Percentiles rank a stretch among this genome's conserved stretches.
phyloP scores from a whole-genome alignment of 306 rosid genomes.

The Cucurbita argyrosperma region DNA sequence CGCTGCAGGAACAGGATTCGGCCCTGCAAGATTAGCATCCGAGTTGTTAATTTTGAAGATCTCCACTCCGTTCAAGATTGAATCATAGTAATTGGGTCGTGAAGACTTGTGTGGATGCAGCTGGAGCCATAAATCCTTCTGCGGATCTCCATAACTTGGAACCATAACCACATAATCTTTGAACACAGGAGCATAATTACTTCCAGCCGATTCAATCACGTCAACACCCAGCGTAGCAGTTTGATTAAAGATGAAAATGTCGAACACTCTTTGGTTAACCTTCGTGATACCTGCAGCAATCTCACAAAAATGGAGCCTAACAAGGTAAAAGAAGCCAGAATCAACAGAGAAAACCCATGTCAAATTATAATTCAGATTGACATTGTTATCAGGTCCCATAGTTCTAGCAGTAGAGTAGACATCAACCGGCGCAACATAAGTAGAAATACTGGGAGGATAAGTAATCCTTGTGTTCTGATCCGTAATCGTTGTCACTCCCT shows the following conservation, averaged over 20 bases:
- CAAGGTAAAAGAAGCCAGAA: slow-evolving; percentile 67
- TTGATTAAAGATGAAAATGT: slow-evolving; percentile 48
- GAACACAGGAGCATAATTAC: slow-evolving; percentile 35
- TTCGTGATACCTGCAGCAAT: slow-evolving; percentile 19
- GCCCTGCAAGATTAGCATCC: slow-evolving; percentile 57
- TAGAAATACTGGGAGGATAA: slow-evolving; percentile 28
- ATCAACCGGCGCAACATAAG: slow-evolving; percentile 48
- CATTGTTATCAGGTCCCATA: slow-evolving; percentile 44
- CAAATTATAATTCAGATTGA: slow-evolving; percentile 61
- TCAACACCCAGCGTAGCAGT: slow-evolving; percentile 41
- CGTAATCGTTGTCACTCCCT: slow-evolving; percentile 41
- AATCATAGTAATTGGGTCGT: slow-evolving; percentile 25
- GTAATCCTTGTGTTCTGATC: slow-evolving; percentile 32
- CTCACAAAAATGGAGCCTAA: slow-evolving; percentile 90
- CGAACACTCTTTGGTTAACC: slow-evolving; percentile 46
- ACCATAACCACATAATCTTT: slow-evolving; percentile 48
- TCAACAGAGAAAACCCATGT: slow-evolving; percentile 71
- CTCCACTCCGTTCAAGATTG: slow-evolving; percentile 79
- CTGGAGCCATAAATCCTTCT: slow-evolving; percentile 58
- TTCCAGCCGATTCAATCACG: slow-evolving; percentile 22
- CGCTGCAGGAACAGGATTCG: slow-evolving; percentile 56
- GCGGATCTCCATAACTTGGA: slow-evolving; percentile 59
- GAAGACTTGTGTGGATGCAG: slow-evolving; percentile 46
- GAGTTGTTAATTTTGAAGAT: slow-evolving; percentile 56
- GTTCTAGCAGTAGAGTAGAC: slow-evolving; percentile 72